Conservation (phyloP, 192 early-diverging fungal genomes). For the Coemansia sp. region DNA sequence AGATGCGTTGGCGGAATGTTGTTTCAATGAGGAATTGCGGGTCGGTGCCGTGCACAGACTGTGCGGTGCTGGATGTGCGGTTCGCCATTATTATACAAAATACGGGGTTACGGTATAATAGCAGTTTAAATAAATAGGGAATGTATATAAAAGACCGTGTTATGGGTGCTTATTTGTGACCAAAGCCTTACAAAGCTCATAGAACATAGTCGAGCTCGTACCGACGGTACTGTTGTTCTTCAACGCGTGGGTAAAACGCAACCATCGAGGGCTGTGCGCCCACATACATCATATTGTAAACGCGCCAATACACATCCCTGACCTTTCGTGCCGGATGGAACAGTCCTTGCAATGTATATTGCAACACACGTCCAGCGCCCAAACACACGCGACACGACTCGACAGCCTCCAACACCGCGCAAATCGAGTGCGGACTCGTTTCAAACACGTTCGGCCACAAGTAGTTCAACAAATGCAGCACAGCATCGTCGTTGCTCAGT, state of each 20-base stretch:
- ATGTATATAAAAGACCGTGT: too few relatives aligned
- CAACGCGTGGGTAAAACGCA: slow-evolving; percentile 88
- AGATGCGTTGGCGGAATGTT: slow-evolving; percentile 85
- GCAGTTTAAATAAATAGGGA: too few relatives aligned
- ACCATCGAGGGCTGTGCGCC: slow-evolving; percentile 87
- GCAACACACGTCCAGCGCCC: slow-evolving; percentile 78
- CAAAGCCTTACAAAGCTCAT: slow-evolving; percentile 12
- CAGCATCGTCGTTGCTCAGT: slow-evolving; percentile 86
- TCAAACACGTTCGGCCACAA: slow-evolving; percentile 99
- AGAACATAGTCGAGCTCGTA: slow-evolving; percentile 79
- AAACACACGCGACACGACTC: slow-evolving; percentile 90
- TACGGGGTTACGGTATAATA: too few relatives aligned
- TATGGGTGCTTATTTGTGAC: too few relatives aligned
- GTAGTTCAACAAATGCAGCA: slow-evolving; percentile 91
- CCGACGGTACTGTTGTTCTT: slow-evolving; percentile 79
- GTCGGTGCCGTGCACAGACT: slow-evolving; percentile 81
- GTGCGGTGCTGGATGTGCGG: slow-evolving; percentile 68
- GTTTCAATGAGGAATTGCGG: slow-evolving; percentile 95
- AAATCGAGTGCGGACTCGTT: slow-evolving; percentile 93
- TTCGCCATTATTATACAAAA: too few relatives aligned
- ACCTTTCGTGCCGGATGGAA: slow-evolving; percentile 97
- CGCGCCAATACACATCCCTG: slow-evolving; percentile 97
- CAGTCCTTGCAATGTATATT: slow-evolving; percentile 90
- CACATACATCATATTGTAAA: slow-evolving; percentile 96
- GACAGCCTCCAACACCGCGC: slow-evolving; percentile 95